Evolutionary conservation across 352 stramenopile species (phyloP), one percentile per base, ranked within the genome.

Genomic region (Phytophthora fragariae): DNA sequence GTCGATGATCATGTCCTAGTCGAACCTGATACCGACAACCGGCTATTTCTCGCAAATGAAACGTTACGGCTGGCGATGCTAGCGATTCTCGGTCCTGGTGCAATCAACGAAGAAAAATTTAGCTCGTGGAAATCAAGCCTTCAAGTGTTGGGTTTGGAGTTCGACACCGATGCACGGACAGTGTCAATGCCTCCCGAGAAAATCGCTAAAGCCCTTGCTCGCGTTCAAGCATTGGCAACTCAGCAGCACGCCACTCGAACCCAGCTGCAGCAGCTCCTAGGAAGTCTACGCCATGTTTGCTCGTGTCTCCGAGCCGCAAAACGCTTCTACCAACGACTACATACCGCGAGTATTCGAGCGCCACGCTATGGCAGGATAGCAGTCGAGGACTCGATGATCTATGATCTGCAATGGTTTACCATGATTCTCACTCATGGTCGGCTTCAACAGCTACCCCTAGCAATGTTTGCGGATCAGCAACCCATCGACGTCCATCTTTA

Each of bases 81-180:
- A 19, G 41, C 41, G 15, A 49, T 49, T 49, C 41, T 49, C 17
- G 41, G 41, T 49, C 15, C 41, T n/a, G 41, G 14, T 19, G 41
- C 41, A 49, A 49, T 49, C 41, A 49, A 49, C 41, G 41, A 49
- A 49, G 41, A 49, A 49, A 49, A 21, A 19, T 19, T 49, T 49
- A 19, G 14, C 12, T 19, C 41, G 41, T 49, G 41, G 41, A 5
- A 49, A 49, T 19, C 41, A 19, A 17, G 5, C 5, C 41, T 49
- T 49, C 41, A 49, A 19, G 41, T 49, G 41, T 19, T 49, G 41
- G 41, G 41, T 1, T 14, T 49, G 12, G 41, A 10, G 41, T 49
- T 49, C n/a, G 41, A 49, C 41, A 49, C 41, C 41, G 41, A 15
- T 19, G 41, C 15, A 17, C 17, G 41, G 4, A 49, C 41, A 5